phyloP scores from a whole-genome alignment of 495 filamentous ascomycete genomes.

The Xylaria nigripes region DNA sequence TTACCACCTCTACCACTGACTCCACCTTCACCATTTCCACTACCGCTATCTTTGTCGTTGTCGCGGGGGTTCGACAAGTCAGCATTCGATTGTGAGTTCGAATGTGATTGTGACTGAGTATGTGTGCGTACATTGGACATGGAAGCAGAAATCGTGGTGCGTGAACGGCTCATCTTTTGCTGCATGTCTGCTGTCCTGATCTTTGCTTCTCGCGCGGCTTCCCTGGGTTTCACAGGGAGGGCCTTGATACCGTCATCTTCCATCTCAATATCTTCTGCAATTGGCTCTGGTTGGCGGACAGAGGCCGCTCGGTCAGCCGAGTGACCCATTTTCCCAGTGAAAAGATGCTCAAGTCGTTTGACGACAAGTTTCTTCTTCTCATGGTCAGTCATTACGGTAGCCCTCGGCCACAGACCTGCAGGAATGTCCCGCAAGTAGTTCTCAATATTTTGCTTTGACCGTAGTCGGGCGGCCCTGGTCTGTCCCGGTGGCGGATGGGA shows the following conservation, averaged over 20 bases:
- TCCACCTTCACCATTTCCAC: slow-evolving; percentile 23
- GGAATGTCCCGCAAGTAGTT: slow-evolving; percentile 56
- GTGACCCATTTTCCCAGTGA: slow-evolving; percentile 56
- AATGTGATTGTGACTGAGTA: slow-evolving; percentile 23
- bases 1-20: slow-evolving; percentile 21
- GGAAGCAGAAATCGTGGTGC: slow-evolving; percentile 21
- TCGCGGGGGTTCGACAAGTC: slow-evolving; percentile 35
- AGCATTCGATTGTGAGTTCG: slow-evolving; percentile 17
- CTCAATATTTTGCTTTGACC: slow-evolving; percentile 45
- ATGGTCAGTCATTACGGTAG: slow-evolving; percentile 50
- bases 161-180: slow-evolving; percentile 27
- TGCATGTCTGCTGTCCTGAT: slow-evolving; percentile 25
- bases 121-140: slow-evolving; percentile 10
- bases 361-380: slow-evolving; percentile 66
- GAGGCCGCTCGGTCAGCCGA: slow-evolving; percentile 17
- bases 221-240: slow-evolving; percentile 5
- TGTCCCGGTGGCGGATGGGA: slow-evolving; percentile 22
- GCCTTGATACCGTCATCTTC: slow-evolving; percentile 27
- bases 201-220: slow-evolving; percentile 32
- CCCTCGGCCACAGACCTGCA: slow-evolving; percentile 46
- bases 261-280: slow-evolving; percentile 51
- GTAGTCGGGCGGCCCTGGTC: slow-evolving; percentile 19
- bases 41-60: slow-evolving; percentile 33
- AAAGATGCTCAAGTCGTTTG: slow-evolving; percentile 63
- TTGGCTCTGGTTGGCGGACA: slow-evolving; percentile 36